Base-by-base conservation (phyloP, 2,329 filamentous ascomycete genomes). In the Fusarium gaditjirri region DNA sequence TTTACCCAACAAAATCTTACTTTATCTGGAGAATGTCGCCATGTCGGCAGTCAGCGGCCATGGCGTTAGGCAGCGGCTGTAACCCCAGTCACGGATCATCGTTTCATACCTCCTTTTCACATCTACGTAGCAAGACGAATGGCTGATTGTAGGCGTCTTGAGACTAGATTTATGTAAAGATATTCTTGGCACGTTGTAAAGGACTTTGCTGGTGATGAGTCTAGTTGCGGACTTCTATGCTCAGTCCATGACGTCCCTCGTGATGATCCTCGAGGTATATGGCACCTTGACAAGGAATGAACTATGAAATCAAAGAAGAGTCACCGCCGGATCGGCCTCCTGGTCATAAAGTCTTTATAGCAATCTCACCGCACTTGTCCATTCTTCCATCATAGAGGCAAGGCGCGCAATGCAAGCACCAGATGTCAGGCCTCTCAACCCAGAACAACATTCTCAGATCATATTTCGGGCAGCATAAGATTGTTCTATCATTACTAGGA, bases 11-110 rank as follows among this genome's bases (percentile, higher is more conserved):
- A 19, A 21, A 23, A 11, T 3, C 27, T 21, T 7, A 11, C 2
- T 33, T 8, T 2, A 3, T 9, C 5, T 5, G 0, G 10, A 1
- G 19, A 21, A 3, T 0, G 1, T 3, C 17, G 11, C 36, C n/a
- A 5, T 1, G 3, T 19, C n/a, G n/a, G 17, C 5, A 43, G n/a
- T 25, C n/a, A 25, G 6, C 12, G 16, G n/a, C 9, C 21, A 6
- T 25, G 12, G 27, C 27, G 8, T 19, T 54, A 6, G 14, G 36
- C 19, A 23, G 16, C 25, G 25, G n/a, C 17, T 6, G 27, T 21
- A 17, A 27, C 5, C 9, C 23, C 23, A 38, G 27, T 27, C 9
- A n/a, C 23, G 13, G 19, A 38, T 27, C 49, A 1, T 52, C 19
- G 10, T 33, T n/a, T 27, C 5, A 21, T 2, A 21, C 10, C 23